Conservation (phyloP, 768 basidiomycete genomes). For the Ephemerocybe angulata region DNA sequence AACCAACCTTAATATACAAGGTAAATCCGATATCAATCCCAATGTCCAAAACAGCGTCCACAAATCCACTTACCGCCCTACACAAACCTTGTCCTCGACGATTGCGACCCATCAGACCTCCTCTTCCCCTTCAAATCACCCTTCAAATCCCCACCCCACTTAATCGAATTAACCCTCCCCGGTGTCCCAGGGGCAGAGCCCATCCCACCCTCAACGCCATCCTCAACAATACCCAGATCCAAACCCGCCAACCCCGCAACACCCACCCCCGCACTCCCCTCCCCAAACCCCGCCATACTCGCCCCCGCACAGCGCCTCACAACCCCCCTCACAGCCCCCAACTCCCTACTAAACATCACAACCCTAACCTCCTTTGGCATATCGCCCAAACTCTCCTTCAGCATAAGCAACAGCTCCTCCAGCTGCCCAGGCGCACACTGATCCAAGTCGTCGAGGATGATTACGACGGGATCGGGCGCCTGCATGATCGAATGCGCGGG, state of each 20-base stretch:
- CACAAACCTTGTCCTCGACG: no score
- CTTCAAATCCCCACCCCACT: no score
- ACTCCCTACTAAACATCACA: not conserved
- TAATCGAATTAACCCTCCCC: not conserved
- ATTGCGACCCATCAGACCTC: no score
- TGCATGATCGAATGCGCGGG: not conserved
- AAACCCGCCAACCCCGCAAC: not conserved
- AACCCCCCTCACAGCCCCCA: not conserved
- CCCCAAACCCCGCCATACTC: no score
- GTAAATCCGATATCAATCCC: no score
- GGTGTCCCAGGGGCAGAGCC: not conserved
- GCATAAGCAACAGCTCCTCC: not conserved
- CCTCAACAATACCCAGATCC: not conserved
- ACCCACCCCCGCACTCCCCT: no score
- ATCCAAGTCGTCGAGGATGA: conserved; percentile 8
- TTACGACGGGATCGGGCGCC: not conserved
- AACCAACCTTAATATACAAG: no score
- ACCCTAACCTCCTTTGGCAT: conserved; percentile 2
- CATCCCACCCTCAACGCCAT: not conserved
- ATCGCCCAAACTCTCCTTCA: not conserved
- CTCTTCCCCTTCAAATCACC: no score
- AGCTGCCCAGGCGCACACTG: not conserved
- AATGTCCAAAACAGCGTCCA: no score
- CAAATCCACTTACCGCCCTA: no score
- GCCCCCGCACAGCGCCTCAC: no score